Conservation (phyloP, 2,329 filamentous ascomycete species). For the Epicoccum nigrum region DNA sequence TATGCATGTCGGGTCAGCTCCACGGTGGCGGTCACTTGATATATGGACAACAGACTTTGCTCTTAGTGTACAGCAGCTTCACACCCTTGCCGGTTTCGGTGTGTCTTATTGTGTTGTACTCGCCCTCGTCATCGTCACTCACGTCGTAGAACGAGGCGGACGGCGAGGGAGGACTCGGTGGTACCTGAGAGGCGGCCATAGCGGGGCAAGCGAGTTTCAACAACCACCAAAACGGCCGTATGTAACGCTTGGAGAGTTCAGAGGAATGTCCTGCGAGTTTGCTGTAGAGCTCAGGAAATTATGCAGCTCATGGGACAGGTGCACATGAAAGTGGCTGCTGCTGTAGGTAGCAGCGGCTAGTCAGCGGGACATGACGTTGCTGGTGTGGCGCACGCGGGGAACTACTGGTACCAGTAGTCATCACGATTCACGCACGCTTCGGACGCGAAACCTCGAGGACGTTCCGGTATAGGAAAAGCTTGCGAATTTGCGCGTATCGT, state of each 20-base stretch:
- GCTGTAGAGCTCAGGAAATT: background rate
- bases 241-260: constrained; percentile 1
- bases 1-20: constrained; percentile 46
- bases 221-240: constrained; percentile 2
- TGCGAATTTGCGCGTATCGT: constrained; percentile 1
- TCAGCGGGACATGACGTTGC: constrained; percentile 19
- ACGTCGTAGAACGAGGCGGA: constrained; percentile 91
- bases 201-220: constrained; percentile 23
- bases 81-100: constrained; percentile 79
- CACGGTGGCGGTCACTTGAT: constrained; percentile 9
- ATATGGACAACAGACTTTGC: constrained; percentile 71
- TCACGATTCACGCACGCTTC: background rate
- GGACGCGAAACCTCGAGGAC: background rate
- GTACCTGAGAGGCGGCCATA: constrained; percentile 42
- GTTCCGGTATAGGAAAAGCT: background rate
- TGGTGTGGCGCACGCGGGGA: constrained; percentile 18
- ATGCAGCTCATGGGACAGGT: constrained; percentile 12
- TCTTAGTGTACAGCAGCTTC: constrained; percentile 93
- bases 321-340: constrained; percentile 18
- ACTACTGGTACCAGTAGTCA: constrained; percentile 8
- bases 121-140: constrained; percentile 94
- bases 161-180: constrained; percentile 66
- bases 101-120: constrained; percentile 92
- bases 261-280: background rate
- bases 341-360: constrained; percentile 13